Evolutionary conservation across 106 monocot genomes (phyloP).

Genomic region (Platanthera zijinensis): DNA sequence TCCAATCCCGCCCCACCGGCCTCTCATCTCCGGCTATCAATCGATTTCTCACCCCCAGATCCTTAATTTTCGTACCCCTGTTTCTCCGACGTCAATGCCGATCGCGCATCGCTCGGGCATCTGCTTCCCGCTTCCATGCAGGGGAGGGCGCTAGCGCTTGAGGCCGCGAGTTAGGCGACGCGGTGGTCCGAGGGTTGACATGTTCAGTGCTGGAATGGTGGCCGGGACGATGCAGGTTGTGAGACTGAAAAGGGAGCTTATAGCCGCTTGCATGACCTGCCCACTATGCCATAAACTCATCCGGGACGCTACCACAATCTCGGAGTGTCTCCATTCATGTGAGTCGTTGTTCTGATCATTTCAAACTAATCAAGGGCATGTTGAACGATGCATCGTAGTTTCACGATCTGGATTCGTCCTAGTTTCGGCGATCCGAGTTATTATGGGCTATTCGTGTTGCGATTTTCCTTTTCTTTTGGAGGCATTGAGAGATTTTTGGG

Average conservation of each 20-base stretch:
- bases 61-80: neutral
- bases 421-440: conserved; percentile 1
- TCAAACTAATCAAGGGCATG: neutral
- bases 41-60: neutral
- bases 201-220: neutral
- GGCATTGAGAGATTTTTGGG: neutral
- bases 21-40: neutral
- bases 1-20: neutral
- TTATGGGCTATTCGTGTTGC: neutral
- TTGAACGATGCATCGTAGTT: neutral
- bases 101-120: neutral
- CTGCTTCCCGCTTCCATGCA: neutral
- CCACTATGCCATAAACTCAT: conserved; percentile 72
- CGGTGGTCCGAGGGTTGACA: neutral
- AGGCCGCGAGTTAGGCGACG: neutral
- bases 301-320: conserved; percentile 86
- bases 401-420: neutral
- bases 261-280: conserved; percentile 60
- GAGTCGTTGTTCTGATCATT: conserved; percentile 16
- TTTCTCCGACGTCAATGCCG: conserved; percentile 7
- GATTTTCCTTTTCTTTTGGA: neutral
- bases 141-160: neutral
- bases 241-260: conserved; percentile 7
- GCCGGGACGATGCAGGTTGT: conserved; percentile 1
- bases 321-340: conserved; percentile 95